Conservation (phyloP, 768 basidiomycete genomes). For the Coprinopsis marcescibilis region DNA sequence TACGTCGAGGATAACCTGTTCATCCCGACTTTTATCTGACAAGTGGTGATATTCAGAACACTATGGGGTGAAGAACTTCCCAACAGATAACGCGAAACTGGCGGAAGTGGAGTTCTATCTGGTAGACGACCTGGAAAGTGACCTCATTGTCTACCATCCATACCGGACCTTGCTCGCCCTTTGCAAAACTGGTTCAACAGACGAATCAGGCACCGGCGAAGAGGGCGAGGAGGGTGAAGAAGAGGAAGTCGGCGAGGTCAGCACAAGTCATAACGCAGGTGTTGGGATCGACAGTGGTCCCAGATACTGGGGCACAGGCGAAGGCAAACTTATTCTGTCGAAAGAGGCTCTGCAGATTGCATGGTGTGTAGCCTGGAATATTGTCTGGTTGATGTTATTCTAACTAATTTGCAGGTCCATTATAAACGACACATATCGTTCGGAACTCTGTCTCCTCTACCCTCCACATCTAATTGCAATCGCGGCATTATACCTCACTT, state of each 20-base stretch:
- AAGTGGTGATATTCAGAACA: neutral
- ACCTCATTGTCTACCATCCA: conserved; percentile 89
- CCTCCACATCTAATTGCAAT: conserved; percentile 94
- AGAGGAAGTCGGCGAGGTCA: neutral
- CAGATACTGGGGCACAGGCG: conserved; percentile 75
- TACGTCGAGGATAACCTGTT: conserved; percentile 27
- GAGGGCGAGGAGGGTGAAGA: conserved; percentile 53
- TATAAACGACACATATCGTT: conserved; percentile 94
- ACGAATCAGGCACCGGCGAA: conserved; percentile 30
- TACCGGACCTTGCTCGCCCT: conserved; percentile 84
- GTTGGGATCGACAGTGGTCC: conserved; percentile 45
- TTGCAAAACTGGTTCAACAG: conserved; percentile 50
- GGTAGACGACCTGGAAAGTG: conserved; percentile 93
- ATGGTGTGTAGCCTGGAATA: conserved; percentile 50
- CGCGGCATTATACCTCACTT: conserved; percentile 84
- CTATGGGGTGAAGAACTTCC: conserved; percentile 58
- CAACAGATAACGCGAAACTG: conserved; percentile 82
- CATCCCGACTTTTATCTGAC: neutral
- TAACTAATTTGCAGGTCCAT: conserved; percentile 61
- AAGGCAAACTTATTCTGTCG: conserved; percentile 73
- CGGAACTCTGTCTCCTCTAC: conserved; percentile 88
- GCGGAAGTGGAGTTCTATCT: conserved; percentile 99
- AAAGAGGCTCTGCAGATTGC: conserved; percentile 79
- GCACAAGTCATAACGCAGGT: conserved; percentile 31
- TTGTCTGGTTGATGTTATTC: no score